Conservation (phyloP, 192 early-diverging fungal genomes). For the Gryganskiella cystojenkinii region DNA sequence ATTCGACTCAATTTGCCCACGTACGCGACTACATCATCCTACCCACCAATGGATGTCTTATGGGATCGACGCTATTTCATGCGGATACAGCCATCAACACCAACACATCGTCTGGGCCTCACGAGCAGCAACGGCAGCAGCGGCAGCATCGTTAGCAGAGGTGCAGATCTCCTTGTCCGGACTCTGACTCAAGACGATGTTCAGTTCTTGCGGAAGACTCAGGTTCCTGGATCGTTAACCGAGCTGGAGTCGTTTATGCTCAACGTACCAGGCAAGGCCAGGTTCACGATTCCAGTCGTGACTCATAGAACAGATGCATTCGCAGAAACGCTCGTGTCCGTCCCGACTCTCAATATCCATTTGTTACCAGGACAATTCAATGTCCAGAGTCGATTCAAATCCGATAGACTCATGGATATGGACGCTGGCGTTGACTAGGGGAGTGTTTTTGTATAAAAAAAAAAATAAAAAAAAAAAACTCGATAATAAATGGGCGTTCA, state of each 20-base stretch:
- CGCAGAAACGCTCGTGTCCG: constrained; percentile 4
- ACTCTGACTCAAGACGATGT: constrained; percentile 9
- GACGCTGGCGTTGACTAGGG: too few species aligned
- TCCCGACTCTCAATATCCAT: constrained; percentile 25
- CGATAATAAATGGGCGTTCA: too few species aligned
- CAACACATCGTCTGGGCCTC: background rate
- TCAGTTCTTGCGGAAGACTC: background rate
- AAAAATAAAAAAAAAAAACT: too few species aligned
- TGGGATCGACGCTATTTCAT: constrained; percentile 45
- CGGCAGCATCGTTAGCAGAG: background rate
- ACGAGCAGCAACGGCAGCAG: background rate
- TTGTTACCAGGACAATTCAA: background rate
- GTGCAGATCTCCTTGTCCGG: background rate
- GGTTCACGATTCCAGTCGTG: constrained; percentile 28
- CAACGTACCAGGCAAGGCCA: constrained; percentile 12
- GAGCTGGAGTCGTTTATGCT: constrained; percentile 12
- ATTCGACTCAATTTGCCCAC: background rate
- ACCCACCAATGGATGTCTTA: constrained; percentile 16
- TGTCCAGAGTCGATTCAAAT: constrained; percentile 29
- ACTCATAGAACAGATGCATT: background rate
- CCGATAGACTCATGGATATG: background rate
- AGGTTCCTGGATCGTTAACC: background rate
- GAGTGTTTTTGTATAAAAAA: too few species aligned
- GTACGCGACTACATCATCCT: too few species aligned
- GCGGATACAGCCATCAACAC: too few species aligned